A percentile compares a stretch with the other conserved stretches of the same genome.
These are phyloP conservation scores for Trichosporon sp. DNA, from an alignment of 1,284 basidiomycete species.

Conservation along the genomic window DNA sequence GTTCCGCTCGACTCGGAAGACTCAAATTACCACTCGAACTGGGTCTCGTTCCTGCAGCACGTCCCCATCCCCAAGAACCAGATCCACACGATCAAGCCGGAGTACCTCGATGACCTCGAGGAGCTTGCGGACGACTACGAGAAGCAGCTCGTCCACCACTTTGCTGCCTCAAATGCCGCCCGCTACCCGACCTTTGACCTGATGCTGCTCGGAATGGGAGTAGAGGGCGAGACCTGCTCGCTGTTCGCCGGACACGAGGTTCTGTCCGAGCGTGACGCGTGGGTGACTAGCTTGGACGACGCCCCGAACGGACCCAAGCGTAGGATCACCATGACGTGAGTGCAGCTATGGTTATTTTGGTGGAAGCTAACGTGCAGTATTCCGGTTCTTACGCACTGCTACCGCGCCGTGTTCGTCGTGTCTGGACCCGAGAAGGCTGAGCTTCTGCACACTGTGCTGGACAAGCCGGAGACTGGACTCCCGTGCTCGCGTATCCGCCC, in stretches of 20 bases:
- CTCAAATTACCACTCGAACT: slow-evolving; percentile 86
- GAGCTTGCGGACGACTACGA: slow-evolving; percentile 92
- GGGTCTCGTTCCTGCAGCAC: slow-evolving; percentile 77
- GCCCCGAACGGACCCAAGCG: slow-evolving; percentile 90
- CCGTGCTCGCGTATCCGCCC: slow-evolving; percentile 84
- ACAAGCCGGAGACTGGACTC: slow-evolving; percentile 76
- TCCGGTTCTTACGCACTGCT: slow-evolving; percentile 91
- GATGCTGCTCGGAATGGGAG: slow-evolving; percentile 88
- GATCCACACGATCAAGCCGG: slow-evolving; percentile 85
- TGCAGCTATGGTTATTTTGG: background rate
- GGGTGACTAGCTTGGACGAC: slow-evolving; percentile 92
- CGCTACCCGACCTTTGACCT: slow-evolving; percentile 94
- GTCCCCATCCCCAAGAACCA: slow-evolving; percentile 73
- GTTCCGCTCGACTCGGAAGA: slow-evolving; percentile 92
- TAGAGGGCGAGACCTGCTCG: slow-evolving; percentile 94
- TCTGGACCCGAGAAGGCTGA: slow-evolving; percentile 83
- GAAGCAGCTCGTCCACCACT: slow-evolving; percentile 84
- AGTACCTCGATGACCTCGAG: slow-evolving; percentile 69
- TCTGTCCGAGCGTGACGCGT: slow-evolving; percentile 79
- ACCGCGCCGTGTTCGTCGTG: slow-evolving; percentile 85
- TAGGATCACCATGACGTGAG: slow-evolving; percentile 78
- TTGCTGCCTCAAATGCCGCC: slow-evolving; percentile 84
- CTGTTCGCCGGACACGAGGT: slow-evolving; percentile 91
- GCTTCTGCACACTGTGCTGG: slow-evolving; percentile 74
- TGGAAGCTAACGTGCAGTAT: slow-evolving; percentile 39